Evolutionary conservation across 1,139 yeast species (phyloP), one percentile per base, ranked within the genome.

Genomic region (Eremothecium sinecaudum): DNA sequence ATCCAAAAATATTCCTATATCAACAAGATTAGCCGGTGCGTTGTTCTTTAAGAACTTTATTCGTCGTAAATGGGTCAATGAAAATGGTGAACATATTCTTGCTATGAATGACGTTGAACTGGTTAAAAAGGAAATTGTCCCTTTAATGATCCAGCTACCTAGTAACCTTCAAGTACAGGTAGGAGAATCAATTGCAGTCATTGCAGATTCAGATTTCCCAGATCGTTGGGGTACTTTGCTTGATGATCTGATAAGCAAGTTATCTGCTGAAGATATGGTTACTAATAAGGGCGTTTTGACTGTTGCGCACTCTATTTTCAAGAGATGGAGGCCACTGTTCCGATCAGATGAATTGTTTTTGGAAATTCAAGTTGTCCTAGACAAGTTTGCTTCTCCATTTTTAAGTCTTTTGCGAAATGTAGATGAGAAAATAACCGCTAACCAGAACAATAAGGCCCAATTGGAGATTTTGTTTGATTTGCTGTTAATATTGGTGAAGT

Each of bases 121-220:
- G 37, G 72, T 92, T 48, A 90, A 90, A 54, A 43, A 61, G 6
- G 90, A 86, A 50, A 82, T 90, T 44, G 71, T 92, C 37, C 75
- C 76, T 15, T 62, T 86, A 39, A 86, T 92, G 97, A 79, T 86
- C 41, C 59, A 73, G 26, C 66, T 87, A 36, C 95, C 96, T 10
- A 69, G 71, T 33, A 63, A 69, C 38, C 63, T 90, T 39, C 96
- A 90, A 56, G 67, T 79, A 13, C 99, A 92, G 62, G 71, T 92
- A 36, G 98, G 97, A 37, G 98, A 92, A 57, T 78, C 95, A 3
- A 79, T 90, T 37, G 77, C 94, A 15, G 67, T 83, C 36, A 90
- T 92, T 52, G 98, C 99, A 3, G 96, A 87, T 53, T 77, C 86
- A 40, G 99, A 92, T 56, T 92, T 92, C 62, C 98, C 98, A 2